Conservation (phyloP, 1,139 yeast genomes). For the Geotrichum candidum region DNA sequence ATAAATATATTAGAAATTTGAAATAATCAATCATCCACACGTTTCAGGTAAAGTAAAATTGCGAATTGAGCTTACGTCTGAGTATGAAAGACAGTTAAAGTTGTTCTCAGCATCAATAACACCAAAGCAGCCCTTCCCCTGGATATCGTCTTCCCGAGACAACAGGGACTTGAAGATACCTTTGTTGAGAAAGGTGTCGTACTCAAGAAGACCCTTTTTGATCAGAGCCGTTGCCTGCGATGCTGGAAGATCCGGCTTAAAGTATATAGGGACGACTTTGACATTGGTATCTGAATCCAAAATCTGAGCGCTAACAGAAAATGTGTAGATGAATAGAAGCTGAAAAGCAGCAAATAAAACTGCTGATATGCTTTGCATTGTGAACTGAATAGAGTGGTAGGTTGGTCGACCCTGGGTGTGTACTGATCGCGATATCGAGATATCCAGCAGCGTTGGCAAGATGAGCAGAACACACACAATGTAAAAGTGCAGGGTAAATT, state of each 20-base stretch:
- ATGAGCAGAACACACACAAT: not conserved
- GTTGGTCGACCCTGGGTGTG: not conserved
- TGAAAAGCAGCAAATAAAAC: not conserved
- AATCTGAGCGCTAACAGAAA: not conserved
- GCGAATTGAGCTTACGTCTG: constrained; percentile 13
- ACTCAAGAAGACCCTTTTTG: constrained; percentile 10
- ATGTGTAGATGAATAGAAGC: not conserved
- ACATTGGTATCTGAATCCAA: not conserved
- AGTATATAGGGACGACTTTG: constrained; percentile 5
- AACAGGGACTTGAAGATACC: constrained; percentile 4
- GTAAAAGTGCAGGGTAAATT: not conserved
- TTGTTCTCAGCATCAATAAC: constrained; percentile 17
- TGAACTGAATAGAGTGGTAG: not conserved
- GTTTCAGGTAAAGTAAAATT: not conserved
- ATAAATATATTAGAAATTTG: not conserved
- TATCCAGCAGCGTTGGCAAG: not conserved
- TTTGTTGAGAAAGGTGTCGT: constrained; percentile 5
- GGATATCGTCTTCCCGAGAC: not conserved
- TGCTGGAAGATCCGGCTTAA: not conserved
- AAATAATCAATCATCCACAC: not conserved
- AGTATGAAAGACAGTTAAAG: constrained; percentile 24
- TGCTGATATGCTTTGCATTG: not conserved
- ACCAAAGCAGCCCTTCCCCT: constrained; percentile 25
- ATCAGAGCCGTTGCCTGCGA: not conserved
- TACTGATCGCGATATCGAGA: not conserved